Percentiles rank a stretch among this genome's conserved stretches.
Evolutionary conservation across 306 rosid species (phyloP).

Genomic region (Dalbergia cochinchinensis): DNA sequence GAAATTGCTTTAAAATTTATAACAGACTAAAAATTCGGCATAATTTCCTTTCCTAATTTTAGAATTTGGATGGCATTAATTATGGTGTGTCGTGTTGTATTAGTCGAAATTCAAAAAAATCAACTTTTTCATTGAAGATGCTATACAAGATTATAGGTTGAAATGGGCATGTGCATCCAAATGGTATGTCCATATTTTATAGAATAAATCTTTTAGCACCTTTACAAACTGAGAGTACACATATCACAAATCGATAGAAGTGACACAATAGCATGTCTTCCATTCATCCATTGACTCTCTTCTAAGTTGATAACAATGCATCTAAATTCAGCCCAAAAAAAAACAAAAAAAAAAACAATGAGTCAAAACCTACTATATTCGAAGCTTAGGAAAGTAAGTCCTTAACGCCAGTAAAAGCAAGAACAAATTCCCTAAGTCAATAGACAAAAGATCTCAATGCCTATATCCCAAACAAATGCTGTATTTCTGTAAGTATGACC

Average conservation of each 20-base stretch:
- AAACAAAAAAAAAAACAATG: neutral
- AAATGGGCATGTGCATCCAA: neutral
- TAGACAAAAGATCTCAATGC: conserved; percentile 10
- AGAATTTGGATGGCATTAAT: too few relatives aligned
- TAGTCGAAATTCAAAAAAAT: too few relatives aligned
- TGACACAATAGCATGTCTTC: neutral
- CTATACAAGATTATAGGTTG: too few relatives aligned
- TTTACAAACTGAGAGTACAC: conserved; percentile 19
- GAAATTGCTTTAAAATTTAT: too few relatives aligned
- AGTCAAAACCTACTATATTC: neutral
- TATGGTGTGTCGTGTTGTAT: neutral
- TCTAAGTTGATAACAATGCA: neutral
- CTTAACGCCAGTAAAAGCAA: conserved; percentile 12
- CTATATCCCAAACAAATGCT: neutral
- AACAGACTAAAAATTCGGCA: too few relatives aligned
- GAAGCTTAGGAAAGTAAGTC: neutral
- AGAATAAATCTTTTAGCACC: neutral
- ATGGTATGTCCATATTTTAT: neutral
- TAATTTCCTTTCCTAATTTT: too few relatives aligned
- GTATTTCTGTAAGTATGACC: neutral
- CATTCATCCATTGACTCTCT: neutral
- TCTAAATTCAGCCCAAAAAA: neutral
- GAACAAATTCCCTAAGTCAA: neutral
- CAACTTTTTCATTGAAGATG: neutral
- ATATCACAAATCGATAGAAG: neutral